Evolutionary conservation across 495 filamentous ascomycete species (phyloP).

Genomic region (Annulohypoxylon stygium): DNA sequence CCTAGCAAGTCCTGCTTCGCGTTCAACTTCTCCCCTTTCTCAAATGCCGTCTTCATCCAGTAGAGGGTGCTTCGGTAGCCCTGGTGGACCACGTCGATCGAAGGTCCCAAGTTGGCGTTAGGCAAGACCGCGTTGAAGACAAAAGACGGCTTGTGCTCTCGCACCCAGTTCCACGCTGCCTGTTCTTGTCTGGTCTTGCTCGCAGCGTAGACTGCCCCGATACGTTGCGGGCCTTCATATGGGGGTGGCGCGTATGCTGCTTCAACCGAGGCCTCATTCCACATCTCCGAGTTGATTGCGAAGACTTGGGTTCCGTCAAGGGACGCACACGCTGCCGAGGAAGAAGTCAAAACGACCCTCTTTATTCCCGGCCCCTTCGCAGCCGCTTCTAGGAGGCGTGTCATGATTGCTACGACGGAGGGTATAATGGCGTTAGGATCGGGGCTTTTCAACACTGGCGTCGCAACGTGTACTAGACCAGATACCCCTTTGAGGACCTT

Average conservation of each 20-base stretch:
- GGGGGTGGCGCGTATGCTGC: conserved; percentile 37
- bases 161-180: conserved; percentile 43
- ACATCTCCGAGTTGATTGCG: conserved; percentile 29
- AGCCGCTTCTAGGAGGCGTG: conserved; percentile 30
- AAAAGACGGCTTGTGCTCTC: conserved; percentile 42
- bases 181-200: conserved; percentile 42
- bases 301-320: conserved; percentile 23
- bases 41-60: conserved; percentile 23
- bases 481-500: conserved; percentile 31
- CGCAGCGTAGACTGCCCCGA: conserved; percentile 26
- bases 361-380: conserved; percentile 37
- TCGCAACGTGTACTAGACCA: conserved; percentile 35
- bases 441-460: conserved; percentile 25
- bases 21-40: conserved; percentile 9
- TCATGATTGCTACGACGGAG: conserved; percentile 24
- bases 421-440: conserved; percentile 26
- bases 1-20: conserved; percentile 4
- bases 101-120: conserved; percentile 33
- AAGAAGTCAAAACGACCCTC: conserved; percentile 39
- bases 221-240: conserved; percentile 11
- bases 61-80: conserved; percentile 27
- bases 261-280: conserved; percentile 37
- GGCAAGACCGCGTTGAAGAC: conserved; percentile 43
- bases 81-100: conserved; percentile 24
- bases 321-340: conserved; percentile 16